Percentiles rank a stretch among this genome's conserved stretches.
phyloP scores from a whole-genome alignment of 352 stramenopile genomes.

The Blastocystis sp. region DNA sequence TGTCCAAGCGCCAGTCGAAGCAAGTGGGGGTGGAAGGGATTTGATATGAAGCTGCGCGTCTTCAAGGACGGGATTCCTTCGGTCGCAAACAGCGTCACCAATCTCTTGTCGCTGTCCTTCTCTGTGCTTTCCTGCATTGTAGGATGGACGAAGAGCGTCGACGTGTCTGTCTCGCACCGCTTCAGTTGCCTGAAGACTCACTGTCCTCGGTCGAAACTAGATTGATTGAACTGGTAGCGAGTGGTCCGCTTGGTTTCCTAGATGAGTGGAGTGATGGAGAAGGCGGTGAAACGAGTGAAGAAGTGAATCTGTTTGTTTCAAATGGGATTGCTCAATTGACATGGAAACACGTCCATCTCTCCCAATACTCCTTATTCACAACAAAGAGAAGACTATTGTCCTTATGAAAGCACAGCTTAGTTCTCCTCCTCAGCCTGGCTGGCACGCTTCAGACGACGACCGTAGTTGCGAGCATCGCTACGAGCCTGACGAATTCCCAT shows the following conservation, averaged over 20 bases:
- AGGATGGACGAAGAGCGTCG: neutral
- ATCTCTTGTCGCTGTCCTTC: neutral
- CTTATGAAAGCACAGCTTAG: neutral
- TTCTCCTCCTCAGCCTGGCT: neutral
- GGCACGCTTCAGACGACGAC: conserved; percentile 6
- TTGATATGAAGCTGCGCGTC: neutral
- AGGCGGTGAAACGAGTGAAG: neutral
- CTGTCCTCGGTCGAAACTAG: neutral
- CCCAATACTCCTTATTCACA: neutral
- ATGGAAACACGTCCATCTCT: neutral
- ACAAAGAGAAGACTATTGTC: too few species aligned
- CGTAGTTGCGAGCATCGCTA: conserved; percentile 38
- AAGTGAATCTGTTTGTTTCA: neutral
- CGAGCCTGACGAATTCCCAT: conserved; percentile 58
- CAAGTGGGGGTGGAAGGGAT: neutral
- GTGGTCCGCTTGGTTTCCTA: neutral
- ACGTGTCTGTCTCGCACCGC: neutral
- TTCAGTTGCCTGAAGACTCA: neutral
- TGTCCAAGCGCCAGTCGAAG: neutral
- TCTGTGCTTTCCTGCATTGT: neutral
- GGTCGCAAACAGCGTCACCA: neutral
- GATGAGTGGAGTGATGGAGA: conserved; percentile 1
- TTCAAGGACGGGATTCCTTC: conserved; percentile 17
- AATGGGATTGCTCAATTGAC: neutral
- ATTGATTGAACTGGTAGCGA: neutral